Evolutionary conservation across 768 basidiomycete species (phyloP).

Genomic region (Lentinula lateritia): DNA sequence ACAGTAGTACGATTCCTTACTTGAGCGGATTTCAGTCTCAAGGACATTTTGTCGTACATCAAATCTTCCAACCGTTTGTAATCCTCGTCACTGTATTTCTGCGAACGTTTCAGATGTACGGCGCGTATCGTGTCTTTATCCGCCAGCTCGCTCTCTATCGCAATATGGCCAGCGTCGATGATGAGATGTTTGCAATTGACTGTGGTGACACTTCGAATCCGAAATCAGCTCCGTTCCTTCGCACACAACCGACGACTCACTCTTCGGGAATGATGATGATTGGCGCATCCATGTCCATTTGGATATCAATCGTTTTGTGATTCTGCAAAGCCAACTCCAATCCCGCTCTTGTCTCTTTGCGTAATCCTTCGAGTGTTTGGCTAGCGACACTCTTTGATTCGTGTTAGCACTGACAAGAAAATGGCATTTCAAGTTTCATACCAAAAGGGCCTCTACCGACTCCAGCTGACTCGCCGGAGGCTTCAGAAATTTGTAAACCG

Average conservation of each 20-base stretch:
- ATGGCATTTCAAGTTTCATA: slow-evolving; percentile 26
- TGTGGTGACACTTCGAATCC: slow-evolving; percentile 57
- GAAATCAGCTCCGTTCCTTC: neutral
- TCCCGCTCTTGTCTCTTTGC: slow-evolving; percentile 91
- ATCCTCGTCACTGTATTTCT: slow-evolving; percentile 84
- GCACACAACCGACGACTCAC: slow-evolving; percentile 32
- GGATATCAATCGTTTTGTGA: slow-evolving; percentile 95
- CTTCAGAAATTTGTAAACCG: slow-evolving; percentile 85
- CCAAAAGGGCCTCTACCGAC: slow-evolving; percentile 89
- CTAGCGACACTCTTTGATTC: slow-evolving; percentile 74
- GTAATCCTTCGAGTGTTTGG: slow-evolving; percentile 86
- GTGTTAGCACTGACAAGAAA: slow-evolving; percentile 5
- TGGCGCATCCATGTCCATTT: slow-evolving; percentile 94
- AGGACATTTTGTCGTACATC: slow-evolving; percentile 90
- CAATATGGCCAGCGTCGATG: slow-evolving; percentile 94
- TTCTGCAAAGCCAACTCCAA: slow-evolving; percentile 89
- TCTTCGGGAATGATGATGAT: slow-evolving; percentile 96
- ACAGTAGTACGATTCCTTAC: slow-evolving; percentile 32
- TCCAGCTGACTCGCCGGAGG: slow-evolving; percentile 93
- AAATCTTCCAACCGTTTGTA: slow-evolving; percentile 80
- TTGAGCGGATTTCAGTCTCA: slow-evolving; percentile 87
- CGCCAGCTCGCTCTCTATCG: slow-evolving; percentile 86
- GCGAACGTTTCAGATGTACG: slow-evolving; percentile 77
- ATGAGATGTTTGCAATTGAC: slow-evolving; percentile 80
- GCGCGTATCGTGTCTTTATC: slow-evolving; percentile 74